Conservation (phyloP, 1,139 yeast genomes). For the Citeromyces siamensis region DNA sequence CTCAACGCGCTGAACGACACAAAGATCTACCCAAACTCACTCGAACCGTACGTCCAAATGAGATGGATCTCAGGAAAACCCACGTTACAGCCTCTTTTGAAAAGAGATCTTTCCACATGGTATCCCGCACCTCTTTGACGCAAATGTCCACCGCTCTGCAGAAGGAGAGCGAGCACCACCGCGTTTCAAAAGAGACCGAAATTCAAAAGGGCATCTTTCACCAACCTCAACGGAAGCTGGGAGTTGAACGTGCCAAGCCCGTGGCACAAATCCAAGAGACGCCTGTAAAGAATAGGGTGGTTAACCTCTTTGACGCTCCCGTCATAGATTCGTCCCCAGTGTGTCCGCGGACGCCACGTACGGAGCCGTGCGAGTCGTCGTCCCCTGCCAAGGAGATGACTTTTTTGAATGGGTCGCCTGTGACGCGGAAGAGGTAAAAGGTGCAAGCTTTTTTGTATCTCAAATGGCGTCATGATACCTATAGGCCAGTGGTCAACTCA, state of each 20-base stretch:
- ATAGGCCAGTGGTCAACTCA: background rate
- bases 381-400: conserved; percentile 2
- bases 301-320: background rate
- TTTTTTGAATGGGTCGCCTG: background rate
- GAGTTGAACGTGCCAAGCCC: background rate
- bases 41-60: conserved; percentile 13
- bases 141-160: conserved; percentile 1
- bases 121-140: conserved; percentile 11
- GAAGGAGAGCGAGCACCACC: background rate
- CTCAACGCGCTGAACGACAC: background rate
- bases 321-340: background rate
- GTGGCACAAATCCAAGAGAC: conserved; percentile 3
- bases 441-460: background rate
- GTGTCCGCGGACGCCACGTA: background rate
- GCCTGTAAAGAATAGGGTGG: conserved; percentile 2
- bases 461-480: background rate
- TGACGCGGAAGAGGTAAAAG: background rate
- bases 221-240: background rate
- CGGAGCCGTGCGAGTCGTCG: background rate
- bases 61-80: conserved; percentile 11
- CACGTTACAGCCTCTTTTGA: conserved; percentile 8
- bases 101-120: conserved; percentile 18
- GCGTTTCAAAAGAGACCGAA: background rate
- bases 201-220: background rate
- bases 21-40: conserved; percentile 10